These are phyloP conservation scores for Fomitiporia mediterranea DNA, from an alignment of 1,284 basidiomycete genomes.

Conservation along the genomic window DNA sequence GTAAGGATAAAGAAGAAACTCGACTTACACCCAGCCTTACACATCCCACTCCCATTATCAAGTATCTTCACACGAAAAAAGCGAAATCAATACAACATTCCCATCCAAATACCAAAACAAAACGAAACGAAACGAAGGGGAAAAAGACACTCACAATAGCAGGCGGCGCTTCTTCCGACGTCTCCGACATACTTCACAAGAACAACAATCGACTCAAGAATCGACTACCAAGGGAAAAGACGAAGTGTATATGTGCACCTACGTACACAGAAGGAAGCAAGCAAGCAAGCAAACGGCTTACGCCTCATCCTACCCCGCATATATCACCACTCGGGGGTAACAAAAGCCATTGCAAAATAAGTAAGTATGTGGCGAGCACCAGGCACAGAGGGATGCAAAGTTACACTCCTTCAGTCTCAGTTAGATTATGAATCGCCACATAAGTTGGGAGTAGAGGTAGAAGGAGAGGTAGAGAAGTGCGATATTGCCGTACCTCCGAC, in stretches of 20 bases:
- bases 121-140: too few relatives aligned
- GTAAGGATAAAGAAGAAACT: constrained; percentile 12
- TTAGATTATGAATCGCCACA: too few relatives aligned
- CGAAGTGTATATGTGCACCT: too few relatives aligned
- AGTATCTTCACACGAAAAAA: constrained; percentile 40
- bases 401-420: too few relatives aligned
- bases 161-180: background rate
- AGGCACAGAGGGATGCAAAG: too few relatives aligned
- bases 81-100: background rate
- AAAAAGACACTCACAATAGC: background rate
- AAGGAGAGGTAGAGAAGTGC: too few relatives aligned
- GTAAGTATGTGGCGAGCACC: too few relatives aligned
- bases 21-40: constrained; percentile 57
- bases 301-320: background rate
- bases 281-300: background rate
- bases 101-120: background rate
- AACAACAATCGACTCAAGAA: too few relatives aligned
- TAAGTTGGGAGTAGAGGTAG: too few relatives aligned
- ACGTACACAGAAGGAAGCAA: background rate
- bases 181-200: background rate
- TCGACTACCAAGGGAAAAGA: too few relatives aligned
- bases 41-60: constrained; percentile 67
- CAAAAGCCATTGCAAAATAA: too few relatives aligned
- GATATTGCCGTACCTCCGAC: too few relatives aligned
- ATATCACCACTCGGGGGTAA: background rate